Evolutionary conservation across 495 filamentous ascomycete species (phyloP).

Genomic region (Cercophora scortea): DNA sequence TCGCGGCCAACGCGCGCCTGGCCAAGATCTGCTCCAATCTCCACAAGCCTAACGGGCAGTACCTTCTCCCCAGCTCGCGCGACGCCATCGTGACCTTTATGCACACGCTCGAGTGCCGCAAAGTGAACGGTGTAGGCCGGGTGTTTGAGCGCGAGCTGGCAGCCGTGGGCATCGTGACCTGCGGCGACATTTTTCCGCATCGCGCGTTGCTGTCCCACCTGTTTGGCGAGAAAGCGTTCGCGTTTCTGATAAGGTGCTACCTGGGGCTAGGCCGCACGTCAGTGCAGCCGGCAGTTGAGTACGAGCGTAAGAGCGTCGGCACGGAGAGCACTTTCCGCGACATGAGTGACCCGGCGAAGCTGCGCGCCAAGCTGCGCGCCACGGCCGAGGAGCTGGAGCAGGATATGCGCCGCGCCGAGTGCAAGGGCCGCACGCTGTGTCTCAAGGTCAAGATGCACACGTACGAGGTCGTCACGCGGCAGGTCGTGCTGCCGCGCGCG

Average conservation of each 20-base stretch:
- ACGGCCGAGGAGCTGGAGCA: conserved; percentile 84
- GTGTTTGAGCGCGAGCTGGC: conserved; percentile 91
- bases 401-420: conserved; percentile 69
- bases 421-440: conserved; percentile 82
- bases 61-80: conserved; percentile 60
- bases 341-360: conserved; percentile 55
- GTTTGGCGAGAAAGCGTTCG: conserved; percentile 86
- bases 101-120: conserved; percentile 70
- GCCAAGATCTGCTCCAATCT: conserved; percentile 92
- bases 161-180: conserved; percentile 79
- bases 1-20: conserved; percentile 84
- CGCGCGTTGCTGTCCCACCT: conserved; percentile 62
- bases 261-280: conserved; percentile 84
- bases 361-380: conserved; percentile 68
- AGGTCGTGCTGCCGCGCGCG: conserved; percentile 65
- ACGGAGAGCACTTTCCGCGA: conserved; percentile 91
- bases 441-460: conserved; percentile 93
- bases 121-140: conserved; percentile 88
- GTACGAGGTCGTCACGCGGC: conserved; percentile 83
- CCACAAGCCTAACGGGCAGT: conserved; percentile 97
- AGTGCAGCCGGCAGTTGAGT: conserved; percentile 79
- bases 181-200: conserved; percentile 77
- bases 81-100: conserved; percentile 76
- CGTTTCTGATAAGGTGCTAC: conserved; percentile 77
- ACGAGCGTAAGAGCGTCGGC: conserved; percentile 88